phyloP scores from a whole-genome alignment of 768 basidiomycete species.

The Megacollybia marginata region DNA sequence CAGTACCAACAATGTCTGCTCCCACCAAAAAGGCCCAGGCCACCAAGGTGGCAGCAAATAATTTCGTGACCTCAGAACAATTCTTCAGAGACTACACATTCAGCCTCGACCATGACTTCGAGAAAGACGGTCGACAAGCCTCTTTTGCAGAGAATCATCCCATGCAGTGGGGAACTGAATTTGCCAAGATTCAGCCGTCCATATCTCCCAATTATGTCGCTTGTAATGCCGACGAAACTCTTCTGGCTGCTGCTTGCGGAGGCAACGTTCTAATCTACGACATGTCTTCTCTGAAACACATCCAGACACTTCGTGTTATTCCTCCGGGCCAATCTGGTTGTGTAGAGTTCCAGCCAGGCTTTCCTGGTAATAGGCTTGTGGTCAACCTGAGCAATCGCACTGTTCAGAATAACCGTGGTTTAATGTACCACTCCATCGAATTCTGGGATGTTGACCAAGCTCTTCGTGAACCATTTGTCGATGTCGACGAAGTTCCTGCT shows the following conservation, averaged over 20 bases:
- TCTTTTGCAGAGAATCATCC: not conserved
- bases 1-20: too few species aligned
- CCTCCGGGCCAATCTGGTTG: too few species aligned
- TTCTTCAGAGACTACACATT: not conserved
- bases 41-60: too few species aligned
- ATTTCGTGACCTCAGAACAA: not conserved
- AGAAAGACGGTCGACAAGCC: not conserved
- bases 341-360: not conserved
- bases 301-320: not conserved
- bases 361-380: not conserved
- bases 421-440: not conserved
- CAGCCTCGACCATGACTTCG: not conserved
- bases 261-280: not conserved
- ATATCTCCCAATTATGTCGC: not conserved
- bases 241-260: conserved; percentile 1
- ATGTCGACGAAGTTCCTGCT: not conserved
- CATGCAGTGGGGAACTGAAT: not conserved
- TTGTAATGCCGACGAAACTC: not conserved
- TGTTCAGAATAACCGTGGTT: not conserved
- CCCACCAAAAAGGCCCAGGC: too few species aligned
- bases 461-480: not conserved
- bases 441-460: not conserved
- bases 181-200: not conserved
- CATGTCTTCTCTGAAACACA: not conserved
- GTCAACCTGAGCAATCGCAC: not conserved